These are phyloP conservation scores for Asterella californica DNA, from an alignment of 225 moss, liverwort and hornwort species.

Conservation along the genomic window DNA sequence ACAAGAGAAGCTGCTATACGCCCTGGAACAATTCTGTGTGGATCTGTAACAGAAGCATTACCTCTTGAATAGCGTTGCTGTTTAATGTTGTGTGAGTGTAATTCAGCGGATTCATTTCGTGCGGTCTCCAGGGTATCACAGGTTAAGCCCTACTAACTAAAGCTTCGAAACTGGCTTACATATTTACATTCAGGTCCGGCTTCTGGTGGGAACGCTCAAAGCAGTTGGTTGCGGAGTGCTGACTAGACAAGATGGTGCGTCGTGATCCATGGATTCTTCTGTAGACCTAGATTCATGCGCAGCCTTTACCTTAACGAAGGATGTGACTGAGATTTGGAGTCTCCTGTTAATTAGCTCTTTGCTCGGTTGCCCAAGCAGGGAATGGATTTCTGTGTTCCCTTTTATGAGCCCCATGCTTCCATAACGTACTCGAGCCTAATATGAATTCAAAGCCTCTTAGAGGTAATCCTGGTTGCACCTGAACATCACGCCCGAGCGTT, in stretches of 20 bases:
- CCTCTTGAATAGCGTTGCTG: background rate
- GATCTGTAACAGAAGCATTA: background rate
- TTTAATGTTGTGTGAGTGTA: background rate
- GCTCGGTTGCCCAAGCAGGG: too few relatives aligned
- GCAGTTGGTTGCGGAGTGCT: conserved; percentile 71
- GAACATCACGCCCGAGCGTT: too few relatives aligned
- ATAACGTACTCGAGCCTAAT: too few relatives aligned
- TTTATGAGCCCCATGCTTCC: too few relatives aligned
- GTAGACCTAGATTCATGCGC: background rate
- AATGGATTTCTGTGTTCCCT: too few relatives aligned
- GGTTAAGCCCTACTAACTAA: background rate
- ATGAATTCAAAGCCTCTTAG: too few relatives aligned
- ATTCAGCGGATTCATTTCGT: background rate
- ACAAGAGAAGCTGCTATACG: too few relatives aligned
- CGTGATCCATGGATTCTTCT: background rate
- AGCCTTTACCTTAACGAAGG: too few relatives aligned
- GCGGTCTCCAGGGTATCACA: background rate
- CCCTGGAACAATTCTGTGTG: background rate
- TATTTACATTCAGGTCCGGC: conserved; percentile 57
- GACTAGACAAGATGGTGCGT: conserved; percentile 66
- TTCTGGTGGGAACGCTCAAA: conserved; percentile 82
- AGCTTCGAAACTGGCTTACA: background rate
- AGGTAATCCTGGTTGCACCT: too few relatives aligned
- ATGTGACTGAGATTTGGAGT: too few relatives aligned
- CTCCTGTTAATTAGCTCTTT: too few relatives aligned